Evolutionary conservation across 768 basidiomycete species (phyloP).

Genomic region (Serendipita sp.): DNA sequence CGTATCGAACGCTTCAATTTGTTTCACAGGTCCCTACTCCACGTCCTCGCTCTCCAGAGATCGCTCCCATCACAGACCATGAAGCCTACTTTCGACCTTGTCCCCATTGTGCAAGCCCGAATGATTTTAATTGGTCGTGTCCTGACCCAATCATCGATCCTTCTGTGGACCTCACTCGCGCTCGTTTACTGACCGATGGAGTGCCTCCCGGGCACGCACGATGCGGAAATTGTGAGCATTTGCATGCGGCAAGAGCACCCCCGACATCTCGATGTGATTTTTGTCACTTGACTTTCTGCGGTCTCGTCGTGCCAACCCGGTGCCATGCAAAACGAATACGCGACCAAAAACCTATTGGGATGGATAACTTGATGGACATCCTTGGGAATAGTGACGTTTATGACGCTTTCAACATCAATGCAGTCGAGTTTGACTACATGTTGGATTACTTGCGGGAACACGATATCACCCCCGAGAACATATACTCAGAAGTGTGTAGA

Average conservation of each 20-base stretch:
- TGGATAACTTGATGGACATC: conserved; percentile 54
- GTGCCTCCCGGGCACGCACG: conserved; percentile 58
- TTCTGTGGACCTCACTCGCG: conserved; percentile 44
- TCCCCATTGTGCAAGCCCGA: conserved; percentile 55
- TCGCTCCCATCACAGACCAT: conserved; percentile 42
- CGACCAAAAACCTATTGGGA: conserved; percentile 50
- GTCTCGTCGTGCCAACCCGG: conserved; percentile 57
- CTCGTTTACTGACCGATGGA: conserved; percentile 66
- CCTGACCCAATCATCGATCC: conserved; percentile 69
- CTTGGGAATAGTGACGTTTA: conserved; percentile 42
- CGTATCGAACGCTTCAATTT: background rate
- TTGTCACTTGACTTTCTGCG: conserved; percentile 70
- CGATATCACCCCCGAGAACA: conserved; percentile 45
- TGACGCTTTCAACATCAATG: conserved; percentile 64
- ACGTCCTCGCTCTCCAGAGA: conserved; percentile 55
- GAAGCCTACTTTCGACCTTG: conserved; percentile 57
- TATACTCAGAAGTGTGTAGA: conserved; percentile 53
- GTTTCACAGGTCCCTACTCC: conserved; percentile 53
- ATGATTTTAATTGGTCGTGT: conserved; percentile 64
- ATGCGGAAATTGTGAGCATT: conserved; percentile 72
- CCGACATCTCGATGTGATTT: conserved; percentile 71
- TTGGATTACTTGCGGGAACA: conserved; percentile 59
- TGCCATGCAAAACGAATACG: conserved; percentile 44
- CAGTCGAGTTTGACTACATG: conserved; percentile 69
- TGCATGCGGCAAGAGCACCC: conserved; percentile 57